A percentile compares a stretch with the other conserved stretches of the same genome.
phyloP scores from a whole-genome alignment of 164 flowering plant genomes.

The grape (Vitis vinifera) region DNA sequence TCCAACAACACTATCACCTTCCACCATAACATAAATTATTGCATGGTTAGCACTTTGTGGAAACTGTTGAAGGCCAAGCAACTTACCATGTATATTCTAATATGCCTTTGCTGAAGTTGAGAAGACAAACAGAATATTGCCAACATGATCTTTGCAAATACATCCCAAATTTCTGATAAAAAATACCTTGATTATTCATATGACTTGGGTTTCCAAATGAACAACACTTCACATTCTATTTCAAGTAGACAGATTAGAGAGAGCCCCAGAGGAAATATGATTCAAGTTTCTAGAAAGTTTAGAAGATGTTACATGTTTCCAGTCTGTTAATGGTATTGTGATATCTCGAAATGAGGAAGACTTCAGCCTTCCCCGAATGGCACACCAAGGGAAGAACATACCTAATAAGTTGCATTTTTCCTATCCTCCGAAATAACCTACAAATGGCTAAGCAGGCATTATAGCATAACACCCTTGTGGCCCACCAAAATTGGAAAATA shows the following conservation, averaged over 20 bases:
- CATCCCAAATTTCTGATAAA: not conserved
- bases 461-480: no score
- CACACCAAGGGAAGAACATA: no score
- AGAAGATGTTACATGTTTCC: not conserved
- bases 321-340: not conserved
- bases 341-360: no score
- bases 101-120: not conserved
- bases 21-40: no score
- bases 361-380: no score
- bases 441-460: no score
- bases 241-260: not conserved
- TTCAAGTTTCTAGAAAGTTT: not conserved
- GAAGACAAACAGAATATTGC: not conserved
- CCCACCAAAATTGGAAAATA: no score
- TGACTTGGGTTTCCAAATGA: not conserved
- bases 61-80: not conserved
- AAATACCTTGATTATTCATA: not conserved
- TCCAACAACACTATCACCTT: no score
- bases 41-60: no score
- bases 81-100: not conserved
- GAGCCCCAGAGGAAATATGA: not conserved
- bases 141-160: not conserved
- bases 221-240: not conserved
- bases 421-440: no score
- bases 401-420: no score